Evolutionary conservation across 2,329 filamentous ascomycete species (phyloP), one percentile per base, ranked within the genome.

Genomic region (Fusarium heterosporum): DNA sequence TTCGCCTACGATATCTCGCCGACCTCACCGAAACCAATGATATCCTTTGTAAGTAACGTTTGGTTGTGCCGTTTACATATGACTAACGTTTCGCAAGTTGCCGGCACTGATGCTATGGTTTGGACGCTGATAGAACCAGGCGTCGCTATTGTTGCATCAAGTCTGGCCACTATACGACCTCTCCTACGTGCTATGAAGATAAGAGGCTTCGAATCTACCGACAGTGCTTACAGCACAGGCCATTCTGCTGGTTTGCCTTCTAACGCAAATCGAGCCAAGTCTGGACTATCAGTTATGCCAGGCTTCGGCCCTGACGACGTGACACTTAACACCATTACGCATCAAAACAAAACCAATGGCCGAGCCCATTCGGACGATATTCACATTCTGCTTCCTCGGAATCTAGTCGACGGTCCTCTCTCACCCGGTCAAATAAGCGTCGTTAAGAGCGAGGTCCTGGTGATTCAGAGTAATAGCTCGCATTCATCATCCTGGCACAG

Each of bases 91-190:
- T 17, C 10, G 36, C 25, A 29, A 85, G 83, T 79, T 70, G 78
- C 79, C 51, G 82, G 79, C 22, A 86, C 84, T 6, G 78, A 85
- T 60, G 80, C 84, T 34, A 84, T 85, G 80, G 78, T 86, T 8
- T 87, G 85, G 85, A 86, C 83, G 11, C 75, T 87, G n/a, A 77
- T 87, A 52, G 85, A 87, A 68, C 84, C 84, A 3, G 84, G 84
- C 8, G 80, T 87, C 22, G 84, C 84, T 59, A 87, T 87, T 43
- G 73, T 83, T 26, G 85, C 85, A 13, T 81, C 84, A 3, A 85
- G 83, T 60, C 76, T 87, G 12, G 83, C 83, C 22, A 87, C 85
- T 7, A 84, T 87, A 30, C 82, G 84, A 4, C 85, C 85, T 6
- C 78, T 87, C 1, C 79, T 87, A 34, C 82, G 84, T 34, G 75